Base-by-base conservation (phyloP, 331 rosid genomes). In the Quercus tomentella region DNA sequence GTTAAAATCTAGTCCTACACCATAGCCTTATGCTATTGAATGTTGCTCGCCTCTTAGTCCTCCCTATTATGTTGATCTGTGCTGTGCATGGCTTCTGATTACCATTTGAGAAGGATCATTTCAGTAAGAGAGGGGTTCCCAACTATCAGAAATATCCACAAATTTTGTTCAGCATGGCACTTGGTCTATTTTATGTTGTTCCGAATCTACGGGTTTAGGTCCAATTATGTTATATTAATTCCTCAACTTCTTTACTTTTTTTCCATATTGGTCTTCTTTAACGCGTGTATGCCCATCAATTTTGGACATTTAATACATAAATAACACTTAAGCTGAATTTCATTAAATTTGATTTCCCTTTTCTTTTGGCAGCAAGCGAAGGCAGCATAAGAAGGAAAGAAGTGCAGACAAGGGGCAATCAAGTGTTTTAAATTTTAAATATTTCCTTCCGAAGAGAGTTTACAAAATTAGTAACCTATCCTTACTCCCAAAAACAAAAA, bases 351-450 rank as follows among this genome's bases (percentile, higher is more conserved):
- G 17, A 3, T 71, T 72, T 60, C 3, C 26, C 35, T 81, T 60
- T 57, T 10, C 69, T 77, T 43, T n/a, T 77, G 26, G 35, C 87
- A 94, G 98, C 94, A 85, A 91, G 82, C 78, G 80, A 94, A 94
- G 83, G 91, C 94, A 58, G 95, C 97, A 28, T 94, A 85, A 93
- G 86, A 33, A 76, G 83, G 51, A 57, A 33, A 67, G 87, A 76
- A 80, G 76, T 75, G 76, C 43, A 81, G 79, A 78, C 79, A 71
- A 61, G 81, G 90, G 75, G 93, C 82, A 73, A 86, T 73, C 80
- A 35, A 62, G 87, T 84, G 17, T 61, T 81, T 88, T 87, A 90
- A 83, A 87, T 87, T 85, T 82, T 72, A 83, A 66, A 66, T 80
- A 77, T 82, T 82, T 70, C 77, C 82, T 79, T 79, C 82, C 73